phyloP scores from a whole-genome alignment of 768 basidiomycete species.

The Russula vinacea region DNA sequence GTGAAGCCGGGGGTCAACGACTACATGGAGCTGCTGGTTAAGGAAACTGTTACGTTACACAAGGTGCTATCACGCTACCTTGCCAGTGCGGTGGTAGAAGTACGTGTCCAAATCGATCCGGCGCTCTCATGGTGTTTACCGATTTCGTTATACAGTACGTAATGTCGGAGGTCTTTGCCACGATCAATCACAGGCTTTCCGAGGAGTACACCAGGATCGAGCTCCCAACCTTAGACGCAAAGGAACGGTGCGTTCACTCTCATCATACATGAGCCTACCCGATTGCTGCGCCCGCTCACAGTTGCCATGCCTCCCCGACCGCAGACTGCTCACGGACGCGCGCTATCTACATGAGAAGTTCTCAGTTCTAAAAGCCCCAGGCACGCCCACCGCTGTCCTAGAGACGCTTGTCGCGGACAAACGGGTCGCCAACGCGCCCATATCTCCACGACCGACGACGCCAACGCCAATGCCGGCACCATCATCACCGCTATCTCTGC shows the following conservation, averaged over 20 bases:
- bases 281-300: not conserved
- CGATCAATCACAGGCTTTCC: conserved; percentile 85
- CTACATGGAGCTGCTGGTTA: conserved; percentile 93
- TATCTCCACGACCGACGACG: conserved; percentile 8
- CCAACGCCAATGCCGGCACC: conserved; percentile 5
- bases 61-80: conserved; percentile 94
- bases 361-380: conserved; percentile 64
- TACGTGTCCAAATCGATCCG: conserved; percentile 38
- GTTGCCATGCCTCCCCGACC: conserved; percentile 3
- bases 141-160: conserved; percentile 56
- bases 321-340: conserved; percentile 77
- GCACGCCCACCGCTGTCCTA: conserved; percentile 69
- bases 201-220: conserved; percentile 85
- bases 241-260: conserved; percentile 61
- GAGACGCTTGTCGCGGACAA: conserved; percentile 86
- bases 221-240: conserved; percentile 77
- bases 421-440: conserved; percentile 12
- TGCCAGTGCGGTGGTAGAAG: conserved; percentile 75
- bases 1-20: conserved; percentile 64
- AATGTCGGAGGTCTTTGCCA: conserved; percentile 92
- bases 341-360: conserved; percentile 74
- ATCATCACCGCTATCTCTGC: conserved; percentile 17
- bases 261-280: conserved; percentile 1
- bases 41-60: conserved; percentile 93
- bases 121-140: not conserved